Percentiles rank a stretch among this genome's conserved stretches.
Conservation (phyloP, 306 rosid genomes). For the Rubus parviflorus region DNA sequence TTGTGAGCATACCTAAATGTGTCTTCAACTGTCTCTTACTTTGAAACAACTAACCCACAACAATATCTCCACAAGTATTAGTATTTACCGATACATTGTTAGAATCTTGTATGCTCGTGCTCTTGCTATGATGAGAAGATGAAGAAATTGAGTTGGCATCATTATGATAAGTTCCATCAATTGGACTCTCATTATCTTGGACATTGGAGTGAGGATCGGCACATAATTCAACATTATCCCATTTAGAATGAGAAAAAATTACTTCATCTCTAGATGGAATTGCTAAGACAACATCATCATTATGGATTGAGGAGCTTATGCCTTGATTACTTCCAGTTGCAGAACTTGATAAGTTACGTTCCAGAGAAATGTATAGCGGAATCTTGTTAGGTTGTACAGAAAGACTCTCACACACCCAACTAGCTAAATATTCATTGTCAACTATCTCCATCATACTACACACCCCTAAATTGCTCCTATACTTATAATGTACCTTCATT, state of each 20-base stretch:
- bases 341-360: background rate
- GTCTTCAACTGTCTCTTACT: constrained; percentile 9
- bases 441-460: background rate
- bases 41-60: background rate
- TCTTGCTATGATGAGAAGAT: background rate
- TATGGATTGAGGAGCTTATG: too few relatives aligned
- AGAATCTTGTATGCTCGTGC: background rate
- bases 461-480: background rate
- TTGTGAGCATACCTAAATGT: constrained; percentile 7
- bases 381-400: background rate
- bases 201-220: too few relatives aligned
- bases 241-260: background rate
- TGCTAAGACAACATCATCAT: background rate
- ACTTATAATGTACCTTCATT: background rate
- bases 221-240: background rate
- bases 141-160: background rate
- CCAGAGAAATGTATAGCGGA: background rate
- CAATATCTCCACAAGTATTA: background rate
- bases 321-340: background rate
- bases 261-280: background rate
- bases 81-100: background rate
- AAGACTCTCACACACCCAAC: background rate
- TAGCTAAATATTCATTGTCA: background rate
- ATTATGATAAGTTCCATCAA: background rate
- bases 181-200: background rate